Evolutionary conservation across 2,329 filamentous ascomycete species (phyloP), one percentile per base, ranked within the genome.

Genomic region (Fusarium devonianum): DNA sequence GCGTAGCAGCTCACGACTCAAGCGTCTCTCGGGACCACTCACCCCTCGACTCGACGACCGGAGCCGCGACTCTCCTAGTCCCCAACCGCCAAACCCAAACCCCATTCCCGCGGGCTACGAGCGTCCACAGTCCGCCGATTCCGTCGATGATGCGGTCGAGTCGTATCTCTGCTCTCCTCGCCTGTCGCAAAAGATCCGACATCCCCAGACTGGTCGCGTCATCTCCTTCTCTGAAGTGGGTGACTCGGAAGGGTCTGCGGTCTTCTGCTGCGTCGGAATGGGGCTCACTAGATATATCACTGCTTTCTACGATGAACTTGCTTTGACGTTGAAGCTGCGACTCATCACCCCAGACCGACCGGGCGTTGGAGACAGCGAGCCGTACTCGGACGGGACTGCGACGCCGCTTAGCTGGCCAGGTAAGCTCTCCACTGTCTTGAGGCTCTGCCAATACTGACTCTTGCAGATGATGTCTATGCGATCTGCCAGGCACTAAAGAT

Each of bases 201-300:
- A 97, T 71, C 91, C 92, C 1, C 87, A 90, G 49, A 95, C 90
- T 0, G 92, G 92, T 1, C 85, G 94, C 12, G 80, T 88, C 3
- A 97, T 99, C 60, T 95, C 92, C 1, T 99, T 97, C 67, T 97
- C 93, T 0, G 94, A 99, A 70, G 94, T 99, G 3, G 94, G 94
- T 11, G 92, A 97, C 69, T 86, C 92, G 0, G 85, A 93, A 32
- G 94, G 94, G 2, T 93, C 88, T 60, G 93, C 92, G 3, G 90
- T 99, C 2, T 92, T 99, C 62, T 95, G 94, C 69, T 99, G 94
- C 66, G 92, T 99, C 3, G 94, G 94, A 14, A 99, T 99, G 94
- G 94, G 94, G 0, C 73, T 99, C 64, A 99, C 94, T 9, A 84
- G 94, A 71, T 99, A 94, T 69, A 89, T 99, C 51, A 97, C 91